Evolutionary conservation across 2,329 filamentous ascomycete species (phyloP), one percentile per base, ranked within the genome.

Genomic region (Fusarium stilboides): DNA sequence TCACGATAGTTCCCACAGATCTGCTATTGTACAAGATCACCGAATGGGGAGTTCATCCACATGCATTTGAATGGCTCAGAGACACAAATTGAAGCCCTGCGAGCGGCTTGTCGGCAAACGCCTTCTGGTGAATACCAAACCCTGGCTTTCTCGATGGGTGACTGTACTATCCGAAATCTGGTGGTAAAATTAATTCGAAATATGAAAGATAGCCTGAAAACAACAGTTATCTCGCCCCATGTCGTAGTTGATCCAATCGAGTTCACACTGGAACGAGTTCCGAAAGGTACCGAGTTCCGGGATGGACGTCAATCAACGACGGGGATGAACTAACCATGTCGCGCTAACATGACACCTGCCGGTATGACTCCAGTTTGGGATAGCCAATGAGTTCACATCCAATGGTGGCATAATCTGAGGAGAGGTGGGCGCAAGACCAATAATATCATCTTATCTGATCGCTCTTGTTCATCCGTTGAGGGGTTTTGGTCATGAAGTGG

Each of bases 361-460:
- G 3, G 13, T 10, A 1, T 12, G 22, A 45, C 34, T 14, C 17
- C 9, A 8, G 31, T 5, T 8, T 20, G 6, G 8, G 14, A 7
- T 26, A 26, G 17, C 54, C 36, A 57, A 40, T 52, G 17, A 7
- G 4, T 24, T 26, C 5, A 17, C 3, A 53, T 20, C 12, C 36
- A 53, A 63, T 26, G 52, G 22, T 62, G 57, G 31, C 57, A 63
- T 36, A 45, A 43, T 36, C 6, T 9, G 10, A 22, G 9, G 6
- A 28, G 13, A 13, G 17, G 13, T 28, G 40, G 40, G 46, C 54
- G 54, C 46, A 57, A 57, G 26, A 7, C 46, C 28, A 53, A 43
- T 39, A 9, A 5, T 2, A 13, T n/a, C 20, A 42, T 39, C 24
- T 22, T 20, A 7, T 34, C 5, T 1, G 10, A 1, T 15, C 5